Evolutionary conservation across 345 rosid species (phyloP).

Genomic region (Chamaenerion angustifolium): DNA sequence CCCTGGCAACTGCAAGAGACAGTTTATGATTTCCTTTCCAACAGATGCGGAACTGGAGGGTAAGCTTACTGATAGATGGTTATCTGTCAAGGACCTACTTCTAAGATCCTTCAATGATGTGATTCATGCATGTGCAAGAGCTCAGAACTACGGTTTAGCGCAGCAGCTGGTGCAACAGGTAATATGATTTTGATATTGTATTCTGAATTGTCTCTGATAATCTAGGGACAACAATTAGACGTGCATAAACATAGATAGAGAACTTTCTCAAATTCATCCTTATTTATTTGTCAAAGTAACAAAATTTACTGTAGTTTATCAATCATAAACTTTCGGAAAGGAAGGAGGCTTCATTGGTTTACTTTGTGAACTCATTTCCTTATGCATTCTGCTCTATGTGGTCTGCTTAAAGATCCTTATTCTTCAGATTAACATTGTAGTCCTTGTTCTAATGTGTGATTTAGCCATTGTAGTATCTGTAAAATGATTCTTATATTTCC

Average conservation of each 20-base stretch:
- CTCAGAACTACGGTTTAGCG: slow-evolving; percentile 41
- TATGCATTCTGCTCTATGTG: too few species aligned
- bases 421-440: neutral
- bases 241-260: neutral
- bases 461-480: neutral
- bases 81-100: slow-evolving; percentile 19
- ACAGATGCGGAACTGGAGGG: slow-evolving; percentile 10
- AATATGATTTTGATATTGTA: slow-evolving; percentile 2
- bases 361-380: too few species aligned
- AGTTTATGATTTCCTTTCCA: slow-evolving; percentile 6
- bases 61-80: slow-evolving; percentile 10
- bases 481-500: slow-evolving; percentile 10
- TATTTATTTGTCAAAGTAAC: too few species aligned
- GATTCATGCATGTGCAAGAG: slow-evolving; percentile 48
- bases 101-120: slow-evolving; percentile 48
- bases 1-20: slow-evolving; percentile 13
- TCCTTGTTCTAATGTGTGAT: neutral
- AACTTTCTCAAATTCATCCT: too few species aligned
- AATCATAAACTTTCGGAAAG: too few species aligned
- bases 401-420: too few species aligned
- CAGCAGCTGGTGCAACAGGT: slow-evolving; percentile 72
- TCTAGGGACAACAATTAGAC: neutral
- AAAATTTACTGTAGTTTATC: too few species aligned
- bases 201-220: neutral
- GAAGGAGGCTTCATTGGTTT: too few species aligned